Base-by-base conservation (phyloP, 768 basidiomycete genomes). In the Russula olivacea region DNA sequence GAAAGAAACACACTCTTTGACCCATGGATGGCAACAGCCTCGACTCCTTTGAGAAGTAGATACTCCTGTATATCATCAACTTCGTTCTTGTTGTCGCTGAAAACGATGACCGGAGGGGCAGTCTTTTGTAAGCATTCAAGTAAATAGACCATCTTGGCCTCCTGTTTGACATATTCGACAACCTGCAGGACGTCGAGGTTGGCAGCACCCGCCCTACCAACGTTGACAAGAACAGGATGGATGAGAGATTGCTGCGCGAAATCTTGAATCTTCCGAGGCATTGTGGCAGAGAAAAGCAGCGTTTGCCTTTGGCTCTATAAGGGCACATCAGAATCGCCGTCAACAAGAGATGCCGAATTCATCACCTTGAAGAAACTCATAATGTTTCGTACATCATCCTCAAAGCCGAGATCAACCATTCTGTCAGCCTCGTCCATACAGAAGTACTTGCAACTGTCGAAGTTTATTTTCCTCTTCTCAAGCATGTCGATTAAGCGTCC, bases 1-100 rank as follows among this genome's bases (percentile, higher is more conserved):
- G 28, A 15, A 34, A 41, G 32, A 30, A 9, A 76, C 86, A 59
- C 74, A 95, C 96, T 86, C 75, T 99, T 99, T 19, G 92, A 95
- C 12, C 97, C 97, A 74, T 99, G 97, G 48, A 99, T 99, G 2
- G 97, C 93, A 2, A 99, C 97, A 10, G 97, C 97, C 72, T 99
- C 97, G 45, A 99, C 90, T 10, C 96, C 97, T 74, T 99, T 99
- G 52, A 98, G 76, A 9, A 99, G 79, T 3, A 99, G 79, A 71
- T 99, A 99, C 71, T 99, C 97, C 68, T 99, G 97, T 48, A 99
- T 99, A 73, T 99, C 95, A 71, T 99, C 97, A n/a, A 99, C 97
- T 73, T 99, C 97, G 72, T 99, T 98, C 80, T 99, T 99, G 78
- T 96, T 98, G 72, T 99, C 97, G 67, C 90, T 93, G 74, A 99